A percentile compares a stretch with the other conserved stretches of the same genome.
phyloP scores from a whole-genome alignment of 495 filamentous ascomycete genomes.

The Penicillium canariense region DNA sequence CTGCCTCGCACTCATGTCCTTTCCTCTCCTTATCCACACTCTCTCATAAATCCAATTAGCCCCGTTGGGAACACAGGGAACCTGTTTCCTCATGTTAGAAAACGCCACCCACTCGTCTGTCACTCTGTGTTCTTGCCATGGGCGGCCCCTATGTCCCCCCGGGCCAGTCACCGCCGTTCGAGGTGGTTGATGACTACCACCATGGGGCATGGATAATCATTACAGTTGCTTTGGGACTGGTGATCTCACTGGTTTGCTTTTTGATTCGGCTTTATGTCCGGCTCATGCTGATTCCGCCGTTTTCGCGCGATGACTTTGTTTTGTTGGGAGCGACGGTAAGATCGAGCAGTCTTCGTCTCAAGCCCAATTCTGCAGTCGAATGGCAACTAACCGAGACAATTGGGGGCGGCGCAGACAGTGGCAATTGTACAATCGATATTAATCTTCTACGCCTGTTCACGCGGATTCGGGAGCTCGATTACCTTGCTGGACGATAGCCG shows the following conservation, averaged over 20 bases:
- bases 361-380: neutral
- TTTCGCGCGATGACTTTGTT: conserved; percentile 40
- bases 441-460: conserved; percentile 33
- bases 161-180: conserved; percentile 41
- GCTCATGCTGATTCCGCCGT: conserved; percentile 35
- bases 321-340: conserved; percentile 40
- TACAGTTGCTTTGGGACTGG: conserved; percentile 44
- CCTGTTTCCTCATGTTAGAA: neutral
- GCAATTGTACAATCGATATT: conserved; percentile 36
- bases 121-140: conserved; percentile 17
- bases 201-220: conserved; percentile 50
- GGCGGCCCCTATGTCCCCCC: conserved; percentile 35
- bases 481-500: conserved; percentile 29
- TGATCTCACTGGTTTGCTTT: conserved; percentile 44
- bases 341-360: neutral
- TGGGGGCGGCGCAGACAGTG: conserved; percentile 21
- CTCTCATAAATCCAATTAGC: neutral
- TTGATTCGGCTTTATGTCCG: conserved; percentile 47
- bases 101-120: neutral
- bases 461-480: conserved; percentile 43
- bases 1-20: no score
- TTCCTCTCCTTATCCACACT: no score
- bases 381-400: neutral
- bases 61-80: neutral
- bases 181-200: conserved; percentile 40